Evolutionary conservation across 192 early-diverging fungal genomes (phyloP).

Genomic region (Funneliformis geosporum): DNA sequence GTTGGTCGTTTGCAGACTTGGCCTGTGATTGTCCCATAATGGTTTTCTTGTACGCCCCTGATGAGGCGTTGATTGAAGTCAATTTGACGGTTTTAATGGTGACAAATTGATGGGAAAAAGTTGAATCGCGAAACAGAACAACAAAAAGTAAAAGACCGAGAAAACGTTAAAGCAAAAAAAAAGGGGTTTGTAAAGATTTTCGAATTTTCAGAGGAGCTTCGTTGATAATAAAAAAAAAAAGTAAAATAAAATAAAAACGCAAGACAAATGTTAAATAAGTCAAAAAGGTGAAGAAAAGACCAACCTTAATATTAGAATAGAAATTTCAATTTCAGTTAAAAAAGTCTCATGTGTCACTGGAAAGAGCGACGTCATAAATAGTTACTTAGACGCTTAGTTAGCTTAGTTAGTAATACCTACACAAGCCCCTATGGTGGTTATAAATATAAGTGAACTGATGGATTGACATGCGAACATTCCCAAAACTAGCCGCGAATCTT

Average conservation of each 20-base stretch:
- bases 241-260: background rate
- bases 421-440: background rate
- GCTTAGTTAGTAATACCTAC: background rate
- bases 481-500: background rate
- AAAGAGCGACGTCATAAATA: background rate
- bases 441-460: background rate
- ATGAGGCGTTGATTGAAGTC: slow-evolving; percentile 25
- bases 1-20: background rate
- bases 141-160: background rate
- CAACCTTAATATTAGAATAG: background rate
- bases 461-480: background rate
- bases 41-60: slow-evolving; percentile 13
- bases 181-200: background rate
- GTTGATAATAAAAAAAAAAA: background rate
- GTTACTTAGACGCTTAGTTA: background rate
- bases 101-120: background rate
- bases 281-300: slow-evolving; percentile 7
- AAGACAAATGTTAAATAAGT: background rate
- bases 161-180: background rate
- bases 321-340: background rate
- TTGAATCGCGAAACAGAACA: background rate
- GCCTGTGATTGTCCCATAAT: slow-evolving; percentile 27
- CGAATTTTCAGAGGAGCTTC: background rate
- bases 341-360: background rate
- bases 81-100: slow-evolving; percentile 27